Conservation (phyloP, 495 filamentous ascomycete species). For the Glonium stellatum region DNA sequence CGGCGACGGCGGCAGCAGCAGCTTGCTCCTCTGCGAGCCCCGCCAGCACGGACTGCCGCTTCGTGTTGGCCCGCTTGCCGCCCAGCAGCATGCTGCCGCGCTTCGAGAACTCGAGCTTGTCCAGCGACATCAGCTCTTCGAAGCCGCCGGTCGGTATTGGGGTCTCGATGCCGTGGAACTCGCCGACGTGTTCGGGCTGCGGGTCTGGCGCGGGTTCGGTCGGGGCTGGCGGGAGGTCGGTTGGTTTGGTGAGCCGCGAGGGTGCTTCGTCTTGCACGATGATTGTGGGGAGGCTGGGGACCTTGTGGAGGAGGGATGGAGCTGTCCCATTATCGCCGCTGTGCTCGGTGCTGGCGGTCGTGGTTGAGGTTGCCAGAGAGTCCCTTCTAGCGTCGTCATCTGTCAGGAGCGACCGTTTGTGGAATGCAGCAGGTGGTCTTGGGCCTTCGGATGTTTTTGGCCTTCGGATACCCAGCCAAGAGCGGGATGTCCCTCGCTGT, state of each 20-base stretch:
- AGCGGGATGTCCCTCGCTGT: constrained; percentile 12
- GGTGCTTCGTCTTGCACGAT: constrained; percentile 29
- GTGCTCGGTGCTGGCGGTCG: constrained; percentile 43
- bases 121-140: constrained; percentile 45
- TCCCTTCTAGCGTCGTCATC: constrained; percentile 42
- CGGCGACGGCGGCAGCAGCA: constrained; percentile 1
- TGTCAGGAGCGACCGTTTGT: constrained; percentile 17
- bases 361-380: constrained; percentile 47
- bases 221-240: constrained; percentile 8
- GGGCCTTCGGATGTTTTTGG: constrained; percentile 24
- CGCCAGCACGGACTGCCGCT: constrained; percentile 11
- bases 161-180: constrained; percentile 49
- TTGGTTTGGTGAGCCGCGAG: constrained; percentile 1
- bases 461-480: constrained; percentile 27
- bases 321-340: constrained; percentile 37
- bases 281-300: constrained; percentile 36
- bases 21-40: constrained; percentile 6
- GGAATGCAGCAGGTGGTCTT: constrained; percentile 13
- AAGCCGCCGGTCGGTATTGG: constrained; percentile 51
- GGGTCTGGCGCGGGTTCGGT: neutral
- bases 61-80: constrained; percentile 41
- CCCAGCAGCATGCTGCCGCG: constrained; percentile 62
- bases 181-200: neutral
- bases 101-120: constrained; percentile 52
- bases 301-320: constrained; percentile 21